Percentiles rank a stretch among this genome's conserved stretches.
Conservation (phyloP, 345 rosid species). For the Gossypium arboreum region DNA sequence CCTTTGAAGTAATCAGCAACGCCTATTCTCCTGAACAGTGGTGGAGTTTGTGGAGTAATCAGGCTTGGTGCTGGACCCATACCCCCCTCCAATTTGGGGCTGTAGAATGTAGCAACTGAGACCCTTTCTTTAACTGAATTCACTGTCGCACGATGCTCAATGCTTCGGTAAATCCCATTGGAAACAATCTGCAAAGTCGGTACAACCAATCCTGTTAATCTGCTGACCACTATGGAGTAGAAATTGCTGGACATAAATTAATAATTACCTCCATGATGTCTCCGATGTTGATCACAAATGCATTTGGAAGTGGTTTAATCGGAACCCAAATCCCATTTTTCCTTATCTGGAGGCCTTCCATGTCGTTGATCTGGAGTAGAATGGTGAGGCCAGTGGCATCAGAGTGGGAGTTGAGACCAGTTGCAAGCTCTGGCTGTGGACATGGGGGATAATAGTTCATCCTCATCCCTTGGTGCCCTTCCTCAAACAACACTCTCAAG, state of each 20-base stretch:
- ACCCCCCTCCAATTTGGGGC: conserved; percentile 16
- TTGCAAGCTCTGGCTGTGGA: conserved; percentile 22
- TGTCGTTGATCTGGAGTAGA: conserved; percentile 23
- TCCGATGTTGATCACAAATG: background rate
- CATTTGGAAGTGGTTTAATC: background rate
- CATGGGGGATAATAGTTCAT: conserved; percentile 4
- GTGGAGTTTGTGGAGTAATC: conserved; percentile 13
- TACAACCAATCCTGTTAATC: background rate
- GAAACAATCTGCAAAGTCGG: background rate
- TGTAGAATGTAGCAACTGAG: conserved; percentile 14
- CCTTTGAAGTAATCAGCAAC: conserved; percentile 14
- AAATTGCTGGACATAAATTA: background rate
- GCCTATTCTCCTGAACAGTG: conserved; percentile 14
- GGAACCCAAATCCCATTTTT: conserved; percentile 18
- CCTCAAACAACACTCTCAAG: conserved; percentile 28
- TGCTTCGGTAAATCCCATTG: conserved; percentile 25
- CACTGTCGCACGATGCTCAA: conserved; percentile 26
- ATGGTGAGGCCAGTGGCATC: conserved; percentile 25
- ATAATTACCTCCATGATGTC: background rate
- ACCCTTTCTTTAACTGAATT: conserved; percentile 15
- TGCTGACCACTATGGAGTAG: background rate
- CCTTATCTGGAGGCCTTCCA: conserved; percentile 26
- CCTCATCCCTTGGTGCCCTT: conserved; percentile 8
- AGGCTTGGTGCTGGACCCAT: conserved; percentile 18
- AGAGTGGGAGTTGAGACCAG: conserved; percentile 27